These are phyloP conservation scores for Trichoderma polysporum DNA, from an alignment of 2,329 filamentous ascomycete species.

Conservation along the genomic window DNA sequence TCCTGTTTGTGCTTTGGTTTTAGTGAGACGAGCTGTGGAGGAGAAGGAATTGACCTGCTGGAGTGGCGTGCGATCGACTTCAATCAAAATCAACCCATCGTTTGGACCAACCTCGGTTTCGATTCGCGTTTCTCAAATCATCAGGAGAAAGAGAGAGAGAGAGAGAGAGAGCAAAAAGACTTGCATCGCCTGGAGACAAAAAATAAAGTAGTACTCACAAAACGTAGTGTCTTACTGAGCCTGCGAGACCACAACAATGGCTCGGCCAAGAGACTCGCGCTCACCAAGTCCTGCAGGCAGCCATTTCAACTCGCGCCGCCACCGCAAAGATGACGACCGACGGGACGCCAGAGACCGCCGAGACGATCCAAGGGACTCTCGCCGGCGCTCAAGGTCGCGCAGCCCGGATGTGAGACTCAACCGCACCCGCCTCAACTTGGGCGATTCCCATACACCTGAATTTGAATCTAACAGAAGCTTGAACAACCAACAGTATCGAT, in stretches of 20 bases:
- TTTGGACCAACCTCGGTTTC: conserved; percentile 3
- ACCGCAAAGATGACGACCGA: conserved; percentile 60
- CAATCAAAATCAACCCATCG: not conserved
- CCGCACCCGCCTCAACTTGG: conserved; percentile 17
- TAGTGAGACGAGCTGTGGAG: not conserved
- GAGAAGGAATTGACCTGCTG: not conserved
- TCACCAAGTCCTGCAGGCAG: conserved; percentile 94
- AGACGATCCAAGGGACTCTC: conserved; percentile 50
- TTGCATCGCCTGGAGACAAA: conserved; percentile 23
- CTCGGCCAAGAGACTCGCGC: conserved; percentile 68
- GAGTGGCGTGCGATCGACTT: not conserved
- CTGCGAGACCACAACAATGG: conserved; percentile 50
- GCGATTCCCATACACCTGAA: not conserved
- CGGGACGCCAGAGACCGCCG: conserved; percentile 51
- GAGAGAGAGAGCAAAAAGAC: not conserved
- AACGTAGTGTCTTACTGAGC: conserved; percentile 42
- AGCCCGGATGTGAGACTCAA: conserved; percentile 60
- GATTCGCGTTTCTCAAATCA: conserved; percentile 13
- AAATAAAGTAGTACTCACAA: conserved; percentile 41
- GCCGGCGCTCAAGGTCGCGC: conserved; percentile 60
- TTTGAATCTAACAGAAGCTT: conserved; percentile 41
- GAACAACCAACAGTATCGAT: conserved; percentile 50
- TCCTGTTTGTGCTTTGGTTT: not conserved
- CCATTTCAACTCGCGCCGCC: conserved; percentile 71
- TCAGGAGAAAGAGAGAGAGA: not conserved